Evolutionary conservation across 1,284 basidiomycete species (phyloP).

Genomic region (Peniophora sp.): DNA sequence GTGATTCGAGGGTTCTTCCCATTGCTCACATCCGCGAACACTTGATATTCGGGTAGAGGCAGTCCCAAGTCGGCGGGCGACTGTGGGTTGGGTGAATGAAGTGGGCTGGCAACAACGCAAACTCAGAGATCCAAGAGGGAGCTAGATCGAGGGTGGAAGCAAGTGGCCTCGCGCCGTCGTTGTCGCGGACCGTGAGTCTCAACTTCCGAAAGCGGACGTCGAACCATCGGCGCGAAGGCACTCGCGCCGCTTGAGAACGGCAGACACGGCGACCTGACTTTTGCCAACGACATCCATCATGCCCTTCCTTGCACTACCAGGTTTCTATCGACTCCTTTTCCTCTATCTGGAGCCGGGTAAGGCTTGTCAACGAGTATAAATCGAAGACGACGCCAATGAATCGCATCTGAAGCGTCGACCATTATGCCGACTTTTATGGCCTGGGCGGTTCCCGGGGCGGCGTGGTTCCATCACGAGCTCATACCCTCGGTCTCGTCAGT

Average conservation of each 20-base stretch:
- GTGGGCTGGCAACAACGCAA: too few species aligned
- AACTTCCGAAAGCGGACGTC: too few species aligned
- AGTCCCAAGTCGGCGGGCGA: too few species aligned
- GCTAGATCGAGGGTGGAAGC: too few species aligned
- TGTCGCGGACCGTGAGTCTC: too few species aligned
- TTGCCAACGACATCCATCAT: conserved; percentile 16
- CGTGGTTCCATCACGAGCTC: conserved; percentile 67
- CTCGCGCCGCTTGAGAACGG: neutral
- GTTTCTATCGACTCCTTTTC: conserved; percentile 61
- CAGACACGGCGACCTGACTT: neutral
- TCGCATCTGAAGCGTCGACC: conserved; percentile 39
- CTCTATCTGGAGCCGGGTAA: conserved; percentile 63
- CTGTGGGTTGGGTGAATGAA: too few species aligned
- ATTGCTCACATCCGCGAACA: too few species aligned
- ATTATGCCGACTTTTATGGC: conserved; percentile 50
- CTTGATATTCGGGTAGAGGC: too few species aligned
- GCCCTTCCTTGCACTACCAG: conserved; percentile 53
- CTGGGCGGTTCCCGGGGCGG: conserved; percentile 54
- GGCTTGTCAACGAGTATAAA: conserved; percentile 11
- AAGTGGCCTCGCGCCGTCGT: too few species aligned
- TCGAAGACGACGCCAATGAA: neutral
- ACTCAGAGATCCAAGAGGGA: too few species aligned
- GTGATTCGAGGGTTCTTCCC: too few species aligned
- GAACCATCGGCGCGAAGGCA: too few species aligned
- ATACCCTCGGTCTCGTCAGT: conserved; percentile 38